Base-by-base conservation (phyloP, 768 basidiomycete genomes). In the Tulasnella sp. region DNA sequence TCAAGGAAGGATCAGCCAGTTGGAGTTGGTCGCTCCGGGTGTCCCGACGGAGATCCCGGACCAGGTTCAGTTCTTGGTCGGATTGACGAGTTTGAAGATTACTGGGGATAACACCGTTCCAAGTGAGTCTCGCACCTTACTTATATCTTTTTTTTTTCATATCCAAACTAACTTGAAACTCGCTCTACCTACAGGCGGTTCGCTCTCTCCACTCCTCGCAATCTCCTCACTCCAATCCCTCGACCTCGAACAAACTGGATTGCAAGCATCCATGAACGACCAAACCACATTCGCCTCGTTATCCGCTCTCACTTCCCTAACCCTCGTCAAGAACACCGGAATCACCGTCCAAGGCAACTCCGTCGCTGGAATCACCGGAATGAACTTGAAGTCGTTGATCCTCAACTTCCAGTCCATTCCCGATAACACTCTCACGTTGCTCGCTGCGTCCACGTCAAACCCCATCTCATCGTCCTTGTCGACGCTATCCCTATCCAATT, bases 1-100 rank as follows among this genome's bases (percentile, higher is more conserved):
- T 5, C 81, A 82, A 31, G 86, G 86, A 3, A 79, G 81, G 37
- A 83, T 88, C 3, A 80, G 82, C 19, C 83, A 83, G 9, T 76
- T 88, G 87, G 81, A 82, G 77, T 81, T 88, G 36, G 83, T 83
- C 0, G 87, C 85, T 77, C 87, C 87, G 9, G 86, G 83, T 8
- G 83, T 88, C 12, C 87, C 87, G n/a, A 82, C 84, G 22, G 80
- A 81, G 2, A 78, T 88, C 1, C 87, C 87, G 0, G 80, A 80
- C 11, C 84, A 86, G 75, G 79, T 88, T n/a, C 84, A 83, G 49
- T 81, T 81, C 14, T 80, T 88, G 72, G 83, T 83, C 0, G 81
- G 81, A 0, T 80, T 88, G 31, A 83, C 85, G 76, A 80, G 79
- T 12, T 80, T 88, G 29, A 77, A 81, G 68, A 79, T 88, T 19